Evolutionary conservation across 2,329 filamentous ascomycete species (phyloP).

Genomic region (Aureobasidium leucospermi): DNA sequence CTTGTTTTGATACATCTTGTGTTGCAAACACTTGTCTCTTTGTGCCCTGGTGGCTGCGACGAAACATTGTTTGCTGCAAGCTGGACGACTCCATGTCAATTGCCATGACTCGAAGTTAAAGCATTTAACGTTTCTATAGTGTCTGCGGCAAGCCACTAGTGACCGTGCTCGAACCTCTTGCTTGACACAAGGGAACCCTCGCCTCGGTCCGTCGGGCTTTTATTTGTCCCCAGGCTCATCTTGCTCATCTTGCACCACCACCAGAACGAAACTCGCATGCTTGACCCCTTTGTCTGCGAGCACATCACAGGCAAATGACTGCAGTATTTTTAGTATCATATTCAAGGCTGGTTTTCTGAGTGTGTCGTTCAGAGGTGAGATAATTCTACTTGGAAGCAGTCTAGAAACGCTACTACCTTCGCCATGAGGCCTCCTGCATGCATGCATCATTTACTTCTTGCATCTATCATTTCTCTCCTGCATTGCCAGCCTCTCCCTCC

Average conservation of each 20-base stretch:
- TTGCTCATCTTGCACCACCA: neutral
- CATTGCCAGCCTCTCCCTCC: conserved; percentile 20
- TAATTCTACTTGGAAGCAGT: neutral
- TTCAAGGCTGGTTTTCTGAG: neutral
- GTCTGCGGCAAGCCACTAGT: conserved; percentile 9
- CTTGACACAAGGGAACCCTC: neutral
- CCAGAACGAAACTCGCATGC: too few species aligned
- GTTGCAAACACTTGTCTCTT: neutral
- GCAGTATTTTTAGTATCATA: too few species aligned
- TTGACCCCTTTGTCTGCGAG: neutral
- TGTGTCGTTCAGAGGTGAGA: neutral
- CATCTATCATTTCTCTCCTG: neutral
- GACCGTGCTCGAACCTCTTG: neutral
- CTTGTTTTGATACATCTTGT: neutral
- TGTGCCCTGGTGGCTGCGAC: neutral
- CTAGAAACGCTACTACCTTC: neutral
- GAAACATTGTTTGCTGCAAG: neutral
- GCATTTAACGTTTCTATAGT: conserved; percentile 7
- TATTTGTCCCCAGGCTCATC: neutral
- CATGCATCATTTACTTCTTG: too few species aligned
- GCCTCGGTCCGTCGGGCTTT: neutral
- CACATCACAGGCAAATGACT: neutral
- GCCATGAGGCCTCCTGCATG: neutral
- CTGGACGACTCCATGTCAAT: neutral
- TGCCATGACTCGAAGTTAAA: conserved; percentile 4